Base-by-base conservation (phyloP, 2,329 filamentous ascomycete species). In the Nothopassalora personata region DNA sequence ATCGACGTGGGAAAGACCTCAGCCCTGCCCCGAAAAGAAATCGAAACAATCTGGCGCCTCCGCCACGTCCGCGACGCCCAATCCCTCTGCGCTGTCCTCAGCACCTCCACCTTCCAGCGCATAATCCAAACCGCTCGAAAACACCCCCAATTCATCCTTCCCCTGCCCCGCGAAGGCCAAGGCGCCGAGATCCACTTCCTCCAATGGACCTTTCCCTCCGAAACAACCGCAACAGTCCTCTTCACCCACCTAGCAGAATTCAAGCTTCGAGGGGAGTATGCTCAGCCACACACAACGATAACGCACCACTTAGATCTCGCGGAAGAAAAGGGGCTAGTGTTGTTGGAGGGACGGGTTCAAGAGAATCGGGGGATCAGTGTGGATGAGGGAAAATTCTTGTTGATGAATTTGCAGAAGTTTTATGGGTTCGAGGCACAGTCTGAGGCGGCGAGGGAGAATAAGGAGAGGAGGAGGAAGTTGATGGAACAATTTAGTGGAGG, bases 231-330 rank as follows among this genome's bases (percentile, higher is more conserved):
- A 0, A 83, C 77, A 33, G 77, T 97, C 5, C 85, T 99, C 34
- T 97, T 99, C 77, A 99, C 94, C 0, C 89, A 94, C 70, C 81
- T 99, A 33, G 93, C 90, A 15, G 91, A 97, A 73, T 99, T 89
- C 79, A 97, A 97, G 80, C 77, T 90, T 59, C 83, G 93, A 54
- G 92, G 92, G 54, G 90, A 96, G 74, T 99, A 86, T 71, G 91
- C 91, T 48, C 85, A 88, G 74, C 92, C 94, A 50, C 94, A 99
- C 72, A 99, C 94, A 0, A 97, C 91, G 2, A 80, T 97, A 57
- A 97, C 93, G 45, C 91, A 97, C 75, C 90, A 99, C 75, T 77
- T 88, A 15, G 94, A 99, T 74, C 77, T 97, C 2, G 84, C 84
- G 0, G 79, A 82, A 59, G 83, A 85, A 9, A 90, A 91, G 68